phyloP scores from a whole-genome alignment of 2,329 filamentous ascomycete genomes.

The Aspergillus neoniger region DNA sequence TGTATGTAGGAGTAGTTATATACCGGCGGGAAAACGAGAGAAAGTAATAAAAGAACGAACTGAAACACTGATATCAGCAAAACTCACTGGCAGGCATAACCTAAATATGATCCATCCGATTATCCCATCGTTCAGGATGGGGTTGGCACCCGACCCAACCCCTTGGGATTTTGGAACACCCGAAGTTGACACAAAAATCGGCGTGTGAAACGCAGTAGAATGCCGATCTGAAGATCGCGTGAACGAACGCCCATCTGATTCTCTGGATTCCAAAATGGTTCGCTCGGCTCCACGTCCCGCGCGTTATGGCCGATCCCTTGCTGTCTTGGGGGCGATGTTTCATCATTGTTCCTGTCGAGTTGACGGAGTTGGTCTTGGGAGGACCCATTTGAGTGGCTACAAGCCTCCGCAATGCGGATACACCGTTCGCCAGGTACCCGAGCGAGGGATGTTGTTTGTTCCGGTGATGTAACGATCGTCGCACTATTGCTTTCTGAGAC shows the following conservation, averaged over 20 bases:
- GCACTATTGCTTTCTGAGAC: constrained; percentile 24
- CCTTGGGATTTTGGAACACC: constrained; percentile 11
- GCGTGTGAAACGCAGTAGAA: constrained; percentile 21
- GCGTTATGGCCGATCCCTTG: constrained; percentile 19
- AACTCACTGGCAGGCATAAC: not conserved
- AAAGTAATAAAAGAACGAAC: not conserved
- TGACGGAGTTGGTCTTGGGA: not conserved
- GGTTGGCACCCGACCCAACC: constrained; percentile 9
- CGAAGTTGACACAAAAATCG: constrained; percentile 13
- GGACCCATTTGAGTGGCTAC: constrained; percentile 1
- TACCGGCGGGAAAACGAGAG: not conserved
- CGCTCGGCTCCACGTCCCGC: constrained; percentile 11
- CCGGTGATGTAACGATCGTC: constrained; percentile 22
- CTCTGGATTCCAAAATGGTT: constrained; percentile 20
- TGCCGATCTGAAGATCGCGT: constrained; percentile 19
- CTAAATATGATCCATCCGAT: constrained; percentile 8
- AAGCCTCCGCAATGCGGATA: not conserved
- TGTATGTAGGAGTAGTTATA: not conserved
- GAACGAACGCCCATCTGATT: constrained; percentile 9
- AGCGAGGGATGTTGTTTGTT: not conserved
- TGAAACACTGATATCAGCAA: constrained; percentile 1
- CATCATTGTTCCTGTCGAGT: constrained; percentile 4
- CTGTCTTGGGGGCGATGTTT: constrained; percentile 11
- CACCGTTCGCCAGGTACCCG: not conserved
- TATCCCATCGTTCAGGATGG: constrained; percentile 1